These are phyloP conservation scores for Mycosarcoma maydis DNA, from an alignment of 1,284 basidiomycete species.

Conservation along the genomic window DNA sequence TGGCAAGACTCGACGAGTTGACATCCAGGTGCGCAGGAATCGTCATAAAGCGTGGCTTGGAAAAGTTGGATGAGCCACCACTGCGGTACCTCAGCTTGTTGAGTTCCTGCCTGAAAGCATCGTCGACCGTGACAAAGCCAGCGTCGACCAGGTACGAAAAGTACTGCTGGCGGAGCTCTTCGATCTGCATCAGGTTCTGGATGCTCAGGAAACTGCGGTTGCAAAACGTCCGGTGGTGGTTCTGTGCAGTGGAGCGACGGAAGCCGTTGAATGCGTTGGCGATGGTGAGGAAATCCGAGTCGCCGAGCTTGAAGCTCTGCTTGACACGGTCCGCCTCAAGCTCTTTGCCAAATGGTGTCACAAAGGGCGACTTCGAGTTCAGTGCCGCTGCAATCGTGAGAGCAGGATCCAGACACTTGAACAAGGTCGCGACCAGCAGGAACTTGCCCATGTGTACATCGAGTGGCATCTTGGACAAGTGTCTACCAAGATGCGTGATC, in stretches of 20 bases:
- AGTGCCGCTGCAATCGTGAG: slow-evolving; percentile 90
- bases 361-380: slow-evolving; percentile 91
- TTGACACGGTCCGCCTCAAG: slow-evolving; percentile 87
- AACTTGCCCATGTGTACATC: slow-evolving; percentile 98
- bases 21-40: slow-evolving; percentile 76
- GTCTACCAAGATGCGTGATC: slow-evolving; percentile 91
- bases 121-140: slow-evolving; percentile 80
- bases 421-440: slow-evolving; percentile 82
- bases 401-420: slow-evolving; percentile 92
- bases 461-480: slow-evolving; percentile 90
- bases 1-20: slow-evolving; percentile 73
- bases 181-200: slow-evolving; percentile 92
- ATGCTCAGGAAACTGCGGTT: slow-evolving; percentile 84
- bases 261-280: slow-evolving; percentile 90
- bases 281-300: slow-evolving; percentile 95
- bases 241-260: slow-evolving; percentile 80
- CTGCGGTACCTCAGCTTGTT: slow-evolving; percentile 70
- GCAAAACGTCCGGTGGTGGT: slow-evolving; percentile 74
- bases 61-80: slow-evolving; percentile 68
- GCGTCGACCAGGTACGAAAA: slow-evolving; percentile 83
- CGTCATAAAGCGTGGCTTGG: slow-evolving; percentile 76
- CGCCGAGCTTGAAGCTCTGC: slow-evolving; percentile 80
- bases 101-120: slow-evolving; percentile 76
- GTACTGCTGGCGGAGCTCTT: slow-evolving; percentile 94
- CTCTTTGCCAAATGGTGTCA: slow-evolving; percentile 85